Conservation (phyloP, 306 rosid genomes). For the Dalbergia cochinchinensis region DNA sequence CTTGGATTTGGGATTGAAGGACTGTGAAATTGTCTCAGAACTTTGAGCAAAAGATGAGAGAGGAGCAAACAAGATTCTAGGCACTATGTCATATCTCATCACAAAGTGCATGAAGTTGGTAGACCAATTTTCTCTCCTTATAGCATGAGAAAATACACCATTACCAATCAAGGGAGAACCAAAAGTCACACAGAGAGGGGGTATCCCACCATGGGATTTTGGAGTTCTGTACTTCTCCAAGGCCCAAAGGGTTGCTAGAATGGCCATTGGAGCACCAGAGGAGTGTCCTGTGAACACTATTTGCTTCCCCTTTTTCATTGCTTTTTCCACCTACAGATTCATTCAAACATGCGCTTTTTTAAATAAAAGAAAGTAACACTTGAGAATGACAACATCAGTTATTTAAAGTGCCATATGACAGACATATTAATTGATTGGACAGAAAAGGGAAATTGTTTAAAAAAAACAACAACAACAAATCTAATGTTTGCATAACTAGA, state of each 20-base stretch:
- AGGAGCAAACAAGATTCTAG: slow-evolving; percentile 74
- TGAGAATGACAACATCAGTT: not conserved
- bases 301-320: slow-evolving; percentile 35
- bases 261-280: slow-evolving; percentile 70
- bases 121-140: slow-evolving; percentile 77
- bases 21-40: slow-evolving; percentile 42
- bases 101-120: slow-evolving; percentile 61
- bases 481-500: not conserved
- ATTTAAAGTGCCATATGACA: not conserved
- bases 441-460: no score
- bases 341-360: slow-evolving; percentile 26
- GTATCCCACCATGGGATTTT: not conserved
- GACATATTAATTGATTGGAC: not conserved
- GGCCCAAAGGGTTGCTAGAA: slow-evolving; percentile 75
- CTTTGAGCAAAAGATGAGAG: slow-evolving; percentile 47
- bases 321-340: slow-evolving; percentile 59
- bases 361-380: not conserved
- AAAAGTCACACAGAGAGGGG: slow-evolving; percentile 71
- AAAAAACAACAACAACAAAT: not conserved
- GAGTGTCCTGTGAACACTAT: slow-evolving; percentile 83
- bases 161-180: slow-evolving; percentile 84
- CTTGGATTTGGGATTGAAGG: slow-evolving; percentile 42
- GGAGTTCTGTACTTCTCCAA: slow-evolving; percentile 45
- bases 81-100: slow-evolving; percentile 70
- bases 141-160: slow-evolving; percentile 77